phyloP scores from a whole-genome alignment of 345 rosid species.

The Sisymbrium altissimum region DNA sequence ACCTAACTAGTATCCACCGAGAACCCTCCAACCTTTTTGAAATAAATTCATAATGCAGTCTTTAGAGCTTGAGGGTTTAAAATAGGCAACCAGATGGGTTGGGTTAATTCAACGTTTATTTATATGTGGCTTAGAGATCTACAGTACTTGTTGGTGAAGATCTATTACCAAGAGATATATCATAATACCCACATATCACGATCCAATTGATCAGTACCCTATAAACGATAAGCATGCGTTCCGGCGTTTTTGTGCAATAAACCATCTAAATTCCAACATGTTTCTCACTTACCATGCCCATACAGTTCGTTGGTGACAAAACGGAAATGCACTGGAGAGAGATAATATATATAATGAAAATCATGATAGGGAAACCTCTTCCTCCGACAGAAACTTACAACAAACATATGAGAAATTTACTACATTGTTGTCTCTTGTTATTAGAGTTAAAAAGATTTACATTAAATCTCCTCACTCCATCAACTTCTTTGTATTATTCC shows the following conservation, averaged over 20 bases:
- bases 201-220: not conserved
- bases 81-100: too few species aligned
- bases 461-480: slow-evolving; percentile 9
- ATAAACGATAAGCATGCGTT: too few species aligned
- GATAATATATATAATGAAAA: not conserved
- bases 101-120: too few species aligned
- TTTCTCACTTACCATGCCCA: not conserved
- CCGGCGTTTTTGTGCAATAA: too few species aligned
- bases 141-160: too few species aligned
- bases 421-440: slow-evolving; percentile 15
- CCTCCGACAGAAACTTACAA: not conserved
- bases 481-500: not conserved
- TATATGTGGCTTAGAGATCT: too few species aligned
- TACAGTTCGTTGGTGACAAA: not conserved
- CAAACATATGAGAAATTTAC: not conserved
- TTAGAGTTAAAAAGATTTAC: slow-evolving; percentile 22
- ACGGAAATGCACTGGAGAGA: not conserved
- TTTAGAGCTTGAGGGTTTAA: too few species aligned
- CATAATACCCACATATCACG: not conserved
- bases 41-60: too few species aligned
- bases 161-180: too few species aligned
- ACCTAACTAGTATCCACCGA: too few species aligned
- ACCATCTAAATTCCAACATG: too few species aligned
- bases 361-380: not conserved
- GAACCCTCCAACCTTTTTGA: too few species aligned